These are phyloP conservation scores for Forsythia suspensa DNA, from an alignment of 257 asterid species.

Conservation along the genomic window DNA sequence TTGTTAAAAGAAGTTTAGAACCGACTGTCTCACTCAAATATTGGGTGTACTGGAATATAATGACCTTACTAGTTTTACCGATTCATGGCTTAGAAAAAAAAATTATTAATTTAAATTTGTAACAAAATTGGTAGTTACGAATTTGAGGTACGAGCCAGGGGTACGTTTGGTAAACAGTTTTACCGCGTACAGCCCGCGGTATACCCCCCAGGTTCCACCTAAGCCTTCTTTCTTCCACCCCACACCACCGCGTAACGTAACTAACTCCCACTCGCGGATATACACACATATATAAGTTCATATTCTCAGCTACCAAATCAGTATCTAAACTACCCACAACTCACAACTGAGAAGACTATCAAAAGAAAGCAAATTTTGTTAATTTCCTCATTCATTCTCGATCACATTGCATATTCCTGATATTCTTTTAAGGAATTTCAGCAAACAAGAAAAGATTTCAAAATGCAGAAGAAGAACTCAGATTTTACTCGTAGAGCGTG, in stretches of 20 bases:
- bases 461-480: conserved; percentile 45
- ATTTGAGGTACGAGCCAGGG: conserved; percentile 1
- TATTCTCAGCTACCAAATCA: conserved; percentile 2
- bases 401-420: too few relatives aligned
- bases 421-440: neutral
- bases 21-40: too few relatives aligned
- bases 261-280: neutral
- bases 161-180: conserved; percentile 24
- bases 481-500: conserved; percentile 45
- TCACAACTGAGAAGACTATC: conserved; percentile 3
- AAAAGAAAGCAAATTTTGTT: neutral
- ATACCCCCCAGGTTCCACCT: conserved; percentile 30
- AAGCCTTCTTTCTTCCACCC: neutral
- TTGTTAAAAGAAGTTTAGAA: too few relatives aligned
- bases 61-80: too few relatives aligned
- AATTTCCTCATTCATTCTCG: neutral
- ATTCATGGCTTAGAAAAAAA: too few relatives aligned
- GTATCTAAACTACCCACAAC: conserved; percentile 6
- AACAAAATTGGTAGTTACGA: too few relatives aligned
- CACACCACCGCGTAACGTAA: conserved; percentile 41
- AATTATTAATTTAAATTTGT: too few relatives aligned
- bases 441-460: neutral
- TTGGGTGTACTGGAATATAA: too few relatives aligned
- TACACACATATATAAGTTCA: neutral
- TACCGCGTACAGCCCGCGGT: conserved; percentile 35